These are phyloP conservation scores for Onygenales sp. DNA, from an alignment of 2,329 filamentous ascomycete genomes.

Conservation along the genomic window DNA sequence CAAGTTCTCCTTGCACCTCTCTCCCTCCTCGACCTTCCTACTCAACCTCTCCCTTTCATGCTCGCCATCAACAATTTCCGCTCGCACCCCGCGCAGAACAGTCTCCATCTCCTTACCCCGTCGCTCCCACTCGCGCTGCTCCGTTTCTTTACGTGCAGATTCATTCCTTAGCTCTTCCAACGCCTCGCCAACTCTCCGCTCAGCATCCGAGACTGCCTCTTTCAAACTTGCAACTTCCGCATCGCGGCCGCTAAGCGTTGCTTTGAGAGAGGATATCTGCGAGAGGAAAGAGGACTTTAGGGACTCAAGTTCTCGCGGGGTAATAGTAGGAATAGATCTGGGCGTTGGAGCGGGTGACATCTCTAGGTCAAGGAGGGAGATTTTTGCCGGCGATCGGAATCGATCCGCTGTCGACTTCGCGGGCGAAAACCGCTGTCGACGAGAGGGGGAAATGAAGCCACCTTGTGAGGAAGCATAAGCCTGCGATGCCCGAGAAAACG, in stretches of 20 bases:
- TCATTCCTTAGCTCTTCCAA: constrained; percentile 77
- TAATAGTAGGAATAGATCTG: constrained; percentile 80
- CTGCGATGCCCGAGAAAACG: constrained; percentile 39
- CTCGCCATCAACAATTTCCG: constrained; percentile 69
- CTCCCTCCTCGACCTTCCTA: constrained; percentile 64
- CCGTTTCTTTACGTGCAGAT: constrained; percentile 59
- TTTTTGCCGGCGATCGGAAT: constrained; percentile 39
- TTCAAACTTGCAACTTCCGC: constrained; percentile 84
- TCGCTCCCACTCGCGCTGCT: constrained; percentile 75
- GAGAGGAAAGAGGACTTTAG: constrained; percentile 85
- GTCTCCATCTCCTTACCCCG: constrained; percentile 77
- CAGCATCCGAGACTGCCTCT: constrained; percentile 77
- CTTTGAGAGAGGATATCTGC: constrained; percentile 88
- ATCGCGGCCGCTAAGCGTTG: constrained; percentile 83
- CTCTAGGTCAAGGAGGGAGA: constrained; percentile 78
- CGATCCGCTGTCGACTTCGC: constrained; percentile 28
- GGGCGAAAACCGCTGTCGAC: constrained; percentile 30
- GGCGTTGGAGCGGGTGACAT: constrained; percentile 90
- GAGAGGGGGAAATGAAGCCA: constrained; percentile 28
- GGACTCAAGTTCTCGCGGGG: constrained; percentile 82
- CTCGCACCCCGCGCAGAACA: constrained; percentile 67
- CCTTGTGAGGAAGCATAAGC: constrained; percentile 30
- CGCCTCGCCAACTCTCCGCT: constrained; percentile 80
- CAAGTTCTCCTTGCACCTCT: constrained; percentile 45
- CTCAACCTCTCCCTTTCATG: constrained; percentile 73